A percentile compares a stretch with the other conserved stretches of the same genome.
Conservation (phyloP, 2,329 filamentous ascomycete genomes). For the Microdochium paspali region DNA sequence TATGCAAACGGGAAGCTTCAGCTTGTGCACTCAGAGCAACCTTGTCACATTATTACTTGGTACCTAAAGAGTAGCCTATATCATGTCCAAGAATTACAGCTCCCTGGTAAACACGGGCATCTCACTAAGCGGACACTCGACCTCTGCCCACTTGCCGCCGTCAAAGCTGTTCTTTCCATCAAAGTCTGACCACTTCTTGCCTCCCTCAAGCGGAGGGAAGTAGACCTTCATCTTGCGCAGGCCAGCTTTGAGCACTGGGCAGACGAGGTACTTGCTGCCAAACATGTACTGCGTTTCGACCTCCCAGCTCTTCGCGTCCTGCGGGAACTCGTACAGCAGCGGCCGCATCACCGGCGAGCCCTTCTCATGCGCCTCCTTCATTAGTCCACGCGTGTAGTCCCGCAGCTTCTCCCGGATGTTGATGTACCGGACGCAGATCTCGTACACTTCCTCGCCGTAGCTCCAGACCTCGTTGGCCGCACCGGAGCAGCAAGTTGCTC, state of each 20-base stretch:
- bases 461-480: constrained; percentile 57
- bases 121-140: constrained; percentile 7
- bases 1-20: no score
- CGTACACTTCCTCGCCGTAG: constrained; percentile 51
- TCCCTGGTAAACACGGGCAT: constrained; percentile 8
- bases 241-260: constrained; percentile 42
- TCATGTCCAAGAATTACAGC: neutral
- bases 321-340: constrained; percentile 54
- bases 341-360: constrained; percentile 54
- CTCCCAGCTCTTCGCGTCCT: constrained; percentile 43
- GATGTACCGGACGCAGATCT: constrained; percentile 51
- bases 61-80: no score
- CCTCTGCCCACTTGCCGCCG: constrained; percentile 6
- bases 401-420: constrained; percentile 46
- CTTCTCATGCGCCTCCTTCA: constrained; percentile 49
- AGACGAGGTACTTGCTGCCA: constrained; percentile 47
- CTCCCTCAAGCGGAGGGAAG: constrained; percentile 26
- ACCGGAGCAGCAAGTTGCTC: constrained; percentile 34
- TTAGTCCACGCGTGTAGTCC: constrained; percentile 46
- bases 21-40: no score
- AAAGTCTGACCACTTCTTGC: constrained; percentile 10
- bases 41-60: no score
- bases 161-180: neutral
- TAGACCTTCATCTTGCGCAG: constrained; percentile 32
- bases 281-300: constrained; percentile 56